Evolutionary conservation across 2,329 filamentous ascomycete species (phyloP), one percentile per base, ranked within the genome.

Genomic region (Neobulgaria alba): DNA sequence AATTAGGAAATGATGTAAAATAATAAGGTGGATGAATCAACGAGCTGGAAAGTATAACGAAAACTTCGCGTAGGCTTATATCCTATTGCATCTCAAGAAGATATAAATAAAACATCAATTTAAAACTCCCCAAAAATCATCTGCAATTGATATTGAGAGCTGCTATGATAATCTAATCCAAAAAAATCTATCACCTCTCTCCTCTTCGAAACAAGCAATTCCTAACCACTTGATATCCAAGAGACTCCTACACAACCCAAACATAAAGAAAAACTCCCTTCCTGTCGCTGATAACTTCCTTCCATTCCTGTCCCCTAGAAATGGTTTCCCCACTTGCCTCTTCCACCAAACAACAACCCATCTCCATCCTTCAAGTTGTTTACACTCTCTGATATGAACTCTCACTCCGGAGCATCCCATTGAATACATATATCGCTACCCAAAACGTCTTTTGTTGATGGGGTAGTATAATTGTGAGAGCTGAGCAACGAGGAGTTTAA

Each of bases 401-500:
- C 12, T 26, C 7, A 26, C 23, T 26, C 12, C 12, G 7, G 23
- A 26, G 7, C 12, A 7, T 7, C 23, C 23, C 23, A 26, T 26
- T 12, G n/a, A n/a, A n/a, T n/a, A n/a, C n/a, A n/a, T n/a, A n/a
- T n/a, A n/a, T n/a, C n/a, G n/a, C n/a, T n/a, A n/a, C n/a, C n/a
- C n/a, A n/a, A n/a, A n/a, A n/a, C n/a, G n/a, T n/a, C n/a, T n/a
- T n/a, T n/a, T n/a, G n/a, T n/a, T n/a, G n/a, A n/a, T 26, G 7
- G 23, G 23, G 23, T 26, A 7, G 23, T 26, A 26, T 12, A 26
- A 26, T 7, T 26, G n/a, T n/a, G n/a, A n/a, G n/a, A n/a, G n/a
- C n/a, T n/a, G n/a, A 7, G 12, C 31, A 4, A 39, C 21, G 12
- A 23, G 16, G 2, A 23, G 21, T 12, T 15, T 63, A 77, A 57